Evolutionary conservation across 768 basidiomycete genomes (phyloP), one percentile per base, ranked within the genome.

Genomic region (Roridomyces roridus): DNA sequence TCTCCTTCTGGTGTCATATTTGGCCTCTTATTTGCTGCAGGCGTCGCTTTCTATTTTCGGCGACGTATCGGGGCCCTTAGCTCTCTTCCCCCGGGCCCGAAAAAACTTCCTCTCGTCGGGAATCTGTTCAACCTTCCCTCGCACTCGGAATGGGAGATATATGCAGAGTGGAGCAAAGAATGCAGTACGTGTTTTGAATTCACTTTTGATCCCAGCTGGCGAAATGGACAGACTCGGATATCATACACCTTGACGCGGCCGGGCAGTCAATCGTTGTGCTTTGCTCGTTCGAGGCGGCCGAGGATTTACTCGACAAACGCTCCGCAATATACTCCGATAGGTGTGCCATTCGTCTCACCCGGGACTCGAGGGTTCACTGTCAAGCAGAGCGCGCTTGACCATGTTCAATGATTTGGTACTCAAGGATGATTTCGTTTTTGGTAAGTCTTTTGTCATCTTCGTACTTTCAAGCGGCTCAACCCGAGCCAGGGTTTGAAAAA

Each of bases 41-140:
- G n/a, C n/a, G n/a, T n/a, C n/a, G n/a, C n/a, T n/a, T n/a, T n/a
- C n/a, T n/a, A n/a, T n/a, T n/a, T n/a, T n/a, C n/a, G n/a, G n/a
- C n/a, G n/a, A n/a, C n/a, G n/a, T n/a, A n/a, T n/a, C n/a, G n/a
- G n/a, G n/a, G n/a, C n/a, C n/a, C n/a, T n/a, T n/a, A n/a, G n/a
- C 2, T 25, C 50, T 20, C 41, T 51, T 25, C 72, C 72, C 44
- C 71, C 72, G 20, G 71, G 72, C 2, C 71, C 71, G 8, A 68
- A 59, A 26, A 65, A 64, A 28, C 59, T 65, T 3, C 67, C 68
- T 18, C 21, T 72, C 4, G 25, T 74, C 3, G 70, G 69, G 7
- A 70, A 72, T 46, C 21, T 70, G 28, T 51, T 70, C 11, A 60
- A 68, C 21, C 25, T 74, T 10, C 50, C 50, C 3, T 49, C 35